Conservation (phyloP, 108 stramenopile genomes). For the Pseudonitzschia delicatissima region DNA sequence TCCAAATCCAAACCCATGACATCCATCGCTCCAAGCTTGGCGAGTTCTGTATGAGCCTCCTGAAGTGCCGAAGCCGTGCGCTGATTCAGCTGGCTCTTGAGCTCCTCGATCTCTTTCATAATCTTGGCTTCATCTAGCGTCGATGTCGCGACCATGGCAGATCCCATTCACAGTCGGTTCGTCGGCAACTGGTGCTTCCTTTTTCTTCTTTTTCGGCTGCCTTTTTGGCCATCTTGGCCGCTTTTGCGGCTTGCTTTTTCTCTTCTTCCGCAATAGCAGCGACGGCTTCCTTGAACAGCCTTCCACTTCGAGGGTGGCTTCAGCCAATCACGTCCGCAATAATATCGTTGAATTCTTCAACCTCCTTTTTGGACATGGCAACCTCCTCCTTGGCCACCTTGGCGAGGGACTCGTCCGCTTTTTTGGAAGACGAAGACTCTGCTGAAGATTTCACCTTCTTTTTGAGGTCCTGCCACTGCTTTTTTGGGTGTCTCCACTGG, state of each 20-base stretch:
- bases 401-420: no score
- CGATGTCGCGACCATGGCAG: slow-evolving; percentile 1
- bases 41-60: slow-evolving; percentile 34
- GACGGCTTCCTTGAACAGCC: neutral
- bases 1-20: slow-evolving; percentile 49
- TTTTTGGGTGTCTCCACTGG: slow-evolving; percentile 7
- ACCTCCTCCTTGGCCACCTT: no score
- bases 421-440: neutral
- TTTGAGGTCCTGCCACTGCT: no score
- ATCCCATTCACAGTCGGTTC: slow-evolving; percentile 26
- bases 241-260: neutral
- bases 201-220: neutral
- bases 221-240: neutral
- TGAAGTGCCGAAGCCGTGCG: slow-evolving; percentile 26
- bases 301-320: neutral
- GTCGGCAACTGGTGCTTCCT: slow-evolving; percentile 10
- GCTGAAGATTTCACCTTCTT: neutral
- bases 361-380: neutral
- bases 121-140: slow-evolving; percentile 26
- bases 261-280: neutral
- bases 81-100: slow-evolving; percentile 25
- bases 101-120: slow-evolving; percentile 27
- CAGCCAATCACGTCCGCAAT: neutral
- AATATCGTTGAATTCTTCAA: neutral
- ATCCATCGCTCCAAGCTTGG: slow-evolving; percentile 38